Evolutionary conservation across 805 yeast genomes (phyloP), one percentile per base, ranked within the genome.

Genomic region (Lipomyces oligophaga): DNA sequence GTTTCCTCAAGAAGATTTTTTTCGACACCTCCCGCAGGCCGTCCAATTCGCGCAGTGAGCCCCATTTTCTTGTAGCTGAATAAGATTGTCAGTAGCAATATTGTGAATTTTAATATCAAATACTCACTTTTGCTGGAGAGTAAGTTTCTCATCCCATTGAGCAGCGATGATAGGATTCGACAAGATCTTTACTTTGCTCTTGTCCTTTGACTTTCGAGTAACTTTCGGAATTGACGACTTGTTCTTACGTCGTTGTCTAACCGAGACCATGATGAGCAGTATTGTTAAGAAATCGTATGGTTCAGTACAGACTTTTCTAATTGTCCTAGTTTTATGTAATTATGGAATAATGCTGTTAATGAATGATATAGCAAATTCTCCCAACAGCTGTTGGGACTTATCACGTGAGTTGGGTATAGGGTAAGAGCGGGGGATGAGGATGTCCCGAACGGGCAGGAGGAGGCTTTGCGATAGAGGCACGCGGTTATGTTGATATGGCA

Each of bases 131-230:
- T 93, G 97, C 42, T 79, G 74, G 50, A 89, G 69, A 0, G 97
- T 89, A 46, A 82, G 72, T 10, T 77, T 75, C 49, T 80, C 76
- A 67, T 93, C 96, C 98, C 98, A 93, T 65, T 88, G 77, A 27
- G 79, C 85, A 3, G 87, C 94, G 53, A 93, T 84, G 53, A 93
- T 77, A 1, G 95, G 85, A 62, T 87, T 86, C 0, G 85, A 73
- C 38, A 74, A 73, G 26, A 85, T 78, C 51, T 79, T 79, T 49
- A 81, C 70, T 57, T 81, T 74, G 58, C 80, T 81, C 59, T 76
- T 79, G 60, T 84, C 89, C 63, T 86, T 86, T 39, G 63, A 64
- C 55, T 80, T 74, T 64, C 93, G 76, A 25, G 93, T 79, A 58
- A 76, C 78, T 67, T 84, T 52, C 18, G 54, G 54, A 30, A 45